Conservation (phyloP, 1,139 yeast species). For the Debaryomycetaceae sp. region DNA sequence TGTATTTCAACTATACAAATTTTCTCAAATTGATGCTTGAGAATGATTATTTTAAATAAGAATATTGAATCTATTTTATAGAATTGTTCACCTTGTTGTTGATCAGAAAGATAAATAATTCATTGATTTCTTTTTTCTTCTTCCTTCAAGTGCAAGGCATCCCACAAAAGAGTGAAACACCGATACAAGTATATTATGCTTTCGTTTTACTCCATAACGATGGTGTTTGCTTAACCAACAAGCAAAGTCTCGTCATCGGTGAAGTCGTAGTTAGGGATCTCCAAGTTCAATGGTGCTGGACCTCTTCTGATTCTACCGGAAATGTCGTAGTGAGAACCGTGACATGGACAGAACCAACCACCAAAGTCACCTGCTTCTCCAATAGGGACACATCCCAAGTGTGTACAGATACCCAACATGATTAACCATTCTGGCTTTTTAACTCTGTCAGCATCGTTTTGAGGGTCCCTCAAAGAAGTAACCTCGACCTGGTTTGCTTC, state of each 20-base stretch:
- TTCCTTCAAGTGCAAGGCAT: neutral
- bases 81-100: neutral
- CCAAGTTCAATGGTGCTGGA: constrained; percentile 99
- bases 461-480: constrained; percentile 84
- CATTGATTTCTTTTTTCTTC: neutral
- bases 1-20: constrained; percentile 1
- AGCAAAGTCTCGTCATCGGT: constrained; percentile 74
- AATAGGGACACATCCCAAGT: constrained; percentile 99
- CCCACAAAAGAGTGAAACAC: neutral
- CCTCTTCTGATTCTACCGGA: constrained; percentile 99
- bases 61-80: neutral
- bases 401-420: constrained; percentile 99
- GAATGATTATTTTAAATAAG: neutral
- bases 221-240: constrained; percentile 45
- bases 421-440: constrained; percentile 97
- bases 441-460: constrained; percentile 89
- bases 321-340: constrained; percentile 99
- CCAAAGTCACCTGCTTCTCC: constrained; percentile 99
- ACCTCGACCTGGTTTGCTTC: constrained; percentile 89
- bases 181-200: neutral
- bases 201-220: neutral
- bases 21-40: neutral
- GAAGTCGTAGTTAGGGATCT: constrained; percentile 89
- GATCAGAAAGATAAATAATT: neutral
- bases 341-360: constrained; percentile 99